Base-by-base conservation (phyloP, 108 stramenopile genomes). In the Skeletonema costatum region DNA sequence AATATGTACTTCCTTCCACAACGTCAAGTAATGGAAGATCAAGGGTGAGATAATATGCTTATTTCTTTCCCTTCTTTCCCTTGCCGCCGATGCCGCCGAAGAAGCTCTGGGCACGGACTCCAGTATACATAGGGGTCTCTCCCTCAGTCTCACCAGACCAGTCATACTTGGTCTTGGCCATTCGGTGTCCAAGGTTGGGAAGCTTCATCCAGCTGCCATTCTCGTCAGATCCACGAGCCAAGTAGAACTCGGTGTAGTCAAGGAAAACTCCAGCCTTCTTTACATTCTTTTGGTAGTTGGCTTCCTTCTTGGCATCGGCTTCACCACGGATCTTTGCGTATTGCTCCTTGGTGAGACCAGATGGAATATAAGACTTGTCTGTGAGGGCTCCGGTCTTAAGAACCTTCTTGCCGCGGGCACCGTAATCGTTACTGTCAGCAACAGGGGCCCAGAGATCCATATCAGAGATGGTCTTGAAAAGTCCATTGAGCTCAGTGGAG, bases 121-220 rank as follows among this genome's bases (percentile, higher is more conserved):
- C 79, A 62, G 77, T 76, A 59, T 66, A 80, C 30, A 68, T 13
- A 60, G 78, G 78, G 25, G 53, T 56, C 29, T 53, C 63, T 39
- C 76, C 85, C 48, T 61, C 44, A 38, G 71, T 68, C 60, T 81
- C 73, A 51, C 87, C 87, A 75, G 75, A 84, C 80, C 83, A 88
- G 71, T 90, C 89, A 42, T 85, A 90, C 87, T 90, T 90, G 80
- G 89, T 90, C 89, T 94, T 94, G 50, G 87, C 93, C 90, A 94
- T 91, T 32, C 68, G 56, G 87, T 94, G 93, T 70, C 93, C 93
- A 8, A 38, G 64, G 75, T 85, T 91, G 76, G 85, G 84, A 58
- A 77, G 62, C 71, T 92, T 94, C 51, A 78, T 38, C 93, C 93
- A 94, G 66, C 42, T 56, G 2, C 83, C 72, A 32, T 60, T 76